These are phyloP conservation scores for Lophiostoma macrostomum DNA, from an alignment of 495 filamentous ascomycete species.

Conservation along the genomic window DNA sequence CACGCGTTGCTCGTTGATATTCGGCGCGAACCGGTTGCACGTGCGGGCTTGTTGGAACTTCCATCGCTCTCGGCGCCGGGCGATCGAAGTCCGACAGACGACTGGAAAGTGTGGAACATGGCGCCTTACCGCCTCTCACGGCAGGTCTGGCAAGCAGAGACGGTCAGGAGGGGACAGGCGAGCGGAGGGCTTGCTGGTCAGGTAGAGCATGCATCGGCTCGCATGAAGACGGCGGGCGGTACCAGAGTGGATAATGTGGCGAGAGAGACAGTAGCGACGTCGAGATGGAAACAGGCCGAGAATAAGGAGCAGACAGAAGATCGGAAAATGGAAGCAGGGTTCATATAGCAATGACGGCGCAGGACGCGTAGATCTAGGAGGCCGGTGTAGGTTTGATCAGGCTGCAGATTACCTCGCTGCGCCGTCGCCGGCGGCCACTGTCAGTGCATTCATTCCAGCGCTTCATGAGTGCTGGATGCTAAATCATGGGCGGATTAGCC, in stretches of 20 bases:
- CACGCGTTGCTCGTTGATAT: slow-evolving; percentile 38
- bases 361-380: too few species aligned
- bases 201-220: slow-evolving; percentile 12
- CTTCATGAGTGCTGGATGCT: slow-evolving; percentile 17
- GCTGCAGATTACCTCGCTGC: slow-evolving; percentile 20
- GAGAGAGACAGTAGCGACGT: neutral
- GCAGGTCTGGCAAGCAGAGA: neutral
- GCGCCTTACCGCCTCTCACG: neutral
- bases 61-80: slow-evolving; percentile 26
- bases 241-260: neutral
- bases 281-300: neutral
- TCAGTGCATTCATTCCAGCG: neutral
- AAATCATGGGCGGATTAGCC: slow-evolving; percentile 22
- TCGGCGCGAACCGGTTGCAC: slow-evolving; percentile 32
- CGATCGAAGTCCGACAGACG: slow-evolving; percentile 29
- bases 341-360: neutral
- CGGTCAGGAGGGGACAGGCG: neutral
- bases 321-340: neutral
- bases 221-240: slow-evolving; percentile 4
- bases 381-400: too few species aligned
- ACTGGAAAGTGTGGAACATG: slow-evolving; percentile 39
- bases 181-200: slow-evolving; percentile 12
- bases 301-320: neutral
- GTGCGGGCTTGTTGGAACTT: slow-evolving; percentile 21
- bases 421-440: neutral